phyloP scores from a whole-genome alignment of 805 yeast species.

The Candida oleophila region DNA sequence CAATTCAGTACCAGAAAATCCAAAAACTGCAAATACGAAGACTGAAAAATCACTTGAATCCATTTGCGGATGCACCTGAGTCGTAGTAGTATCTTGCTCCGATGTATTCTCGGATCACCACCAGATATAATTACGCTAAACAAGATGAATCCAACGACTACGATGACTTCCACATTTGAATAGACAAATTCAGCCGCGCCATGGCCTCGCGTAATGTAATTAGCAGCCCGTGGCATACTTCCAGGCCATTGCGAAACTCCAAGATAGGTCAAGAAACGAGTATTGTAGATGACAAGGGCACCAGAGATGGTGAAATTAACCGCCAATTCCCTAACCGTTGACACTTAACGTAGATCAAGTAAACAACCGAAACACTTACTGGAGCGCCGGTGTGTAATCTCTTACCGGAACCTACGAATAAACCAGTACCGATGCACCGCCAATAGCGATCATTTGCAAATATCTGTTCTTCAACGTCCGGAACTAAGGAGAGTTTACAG shows the following conservation, averaged over 20 bases:
- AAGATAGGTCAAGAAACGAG: conserved; percentile 60
- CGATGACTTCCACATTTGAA: conserved; percentile 55
- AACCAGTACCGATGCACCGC: conserved; percentile 71
- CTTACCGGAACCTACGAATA: conserved; percentile 63
- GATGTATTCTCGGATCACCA: conserved; percentile 55
- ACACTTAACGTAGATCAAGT: conserved; percentile 57
- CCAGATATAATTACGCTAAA: conserved; percentile 53
- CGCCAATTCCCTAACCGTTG: conserved; percentile 61
- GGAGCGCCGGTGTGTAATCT: conserved; percentile 63
- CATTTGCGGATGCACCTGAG: conserved; percentile 68
- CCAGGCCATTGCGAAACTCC: conserved; percentile 56
- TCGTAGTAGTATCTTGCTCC: conserved; percentile 60
- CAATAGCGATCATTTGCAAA: conserved; percentile 65
- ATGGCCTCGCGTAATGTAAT: conserved; percentile 46
- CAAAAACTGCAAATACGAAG: conserved; percentile 38
- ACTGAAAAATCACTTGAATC: conserved; percentile 72
- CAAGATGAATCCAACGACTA: conserved; percentile 59
- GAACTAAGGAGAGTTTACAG: conserved; percentile 58
- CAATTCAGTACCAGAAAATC: conserved; percentile 37
- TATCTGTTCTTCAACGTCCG: conserved; percentile 57
- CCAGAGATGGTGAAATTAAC: conserved; percentile 64
- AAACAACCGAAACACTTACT: conserved; percentile 57
- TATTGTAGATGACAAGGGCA: conserved; percentile 60
- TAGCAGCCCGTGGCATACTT: conserved; percentile 29
- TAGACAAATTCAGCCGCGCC: conserved; percentile 71